Evolutionary conservation across 495 filamentous ascomycete genomes (phyloP).

Genomic region (Parmelia sp.): DNA sequence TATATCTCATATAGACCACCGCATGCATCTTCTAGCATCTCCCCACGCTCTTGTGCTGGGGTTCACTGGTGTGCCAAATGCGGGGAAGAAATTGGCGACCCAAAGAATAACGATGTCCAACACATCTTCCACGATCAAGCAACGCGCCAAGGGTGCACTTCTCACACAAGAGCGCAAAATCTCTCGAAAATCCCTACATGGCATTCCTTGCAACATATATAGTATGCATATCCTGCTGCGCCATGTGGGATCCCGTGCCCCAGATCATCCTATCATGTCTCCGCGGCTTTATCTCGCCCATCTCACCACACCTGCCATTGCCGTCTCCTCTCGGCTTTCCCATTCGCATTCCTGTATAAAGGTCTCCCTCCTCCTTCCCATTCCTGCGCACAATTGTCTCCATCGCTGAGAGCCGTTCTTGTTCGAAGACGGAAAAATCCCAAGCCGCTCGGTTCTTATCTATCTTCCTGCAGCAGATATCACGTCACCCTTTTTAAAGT

Average conservation of each 20-base stretch:
- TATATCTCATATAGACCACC: background rate
- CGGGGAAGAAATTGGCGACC: slow-evolving; percentile 15
- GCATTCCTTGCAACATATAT: background rate
- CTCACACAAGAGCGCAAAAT: background rate
- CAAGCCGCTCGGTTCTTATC: background rate
- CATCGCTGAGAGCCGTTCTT: background rate
- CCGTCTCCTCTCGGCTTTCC: slow-evolving; percentile 6
- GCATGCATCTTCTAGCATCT: background rate
- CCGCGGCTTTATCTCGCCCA: slow-evolving; percentile 8
- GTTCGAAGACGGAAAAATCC: background rate
- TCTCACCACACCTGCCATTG: background rate
- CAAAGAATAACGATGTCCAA: slow-evolving; percentile 2
- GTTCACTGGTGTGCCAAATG: background rate
- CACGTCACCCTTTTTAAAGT: slow-evolving; percentile 8
- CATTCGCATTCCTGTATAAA: slow-evolving; percentile 2
- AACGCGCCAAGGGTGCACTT: background rate
- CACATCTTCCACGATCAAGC: background rate
- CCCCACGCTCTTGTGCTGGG: background rate
- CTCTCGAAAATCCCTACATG: background rate
- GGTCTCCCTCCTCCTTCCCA: background rate
- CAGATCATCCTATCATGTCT: slow-evolving; percentile 9
- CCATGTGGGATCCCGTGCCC: background rate
- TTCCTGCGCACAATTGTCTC: background rate
- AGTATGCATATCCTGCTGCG: slow-evolving; percentile 1
- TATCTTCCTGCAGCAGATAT: slow-evolving; percentile 5